These are phyloP conservation scores for Magnolia kwangsiensis DNA, from an alignment of 164 flowering plant species.

Conservation along the genomic window DNA sequence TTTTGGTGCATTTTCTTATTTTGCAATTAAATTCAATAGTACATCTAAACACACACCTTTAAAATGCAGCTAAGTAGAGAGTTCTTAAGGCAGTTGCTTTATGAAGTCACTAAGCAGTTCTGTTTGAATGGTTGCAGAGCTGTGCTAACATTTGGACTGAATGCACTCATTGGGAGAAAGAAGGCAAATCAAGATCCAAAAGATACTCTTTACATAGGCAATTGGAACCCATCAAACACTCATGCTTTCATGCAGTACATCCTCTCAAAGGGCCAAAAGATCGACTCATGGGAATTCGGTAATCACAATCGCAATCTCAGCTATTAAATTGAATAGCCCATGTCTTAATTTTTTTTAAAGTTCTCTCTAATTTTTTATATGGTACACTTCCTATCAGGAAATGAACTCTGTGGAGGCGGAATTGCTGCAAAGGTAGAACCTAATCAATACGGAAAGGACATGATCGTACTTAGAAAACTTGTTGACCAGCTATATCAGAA, in stretches of 20 bases:
- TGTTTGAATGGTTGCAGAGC: constrained; percentile 31
- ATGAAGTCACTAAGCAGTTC: background rate
- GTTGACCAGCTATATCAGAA: constrained; percentile 32
- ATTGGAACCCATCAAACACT: constrained; percentile 45
- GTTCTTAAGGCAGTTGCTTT: too few species aligned
- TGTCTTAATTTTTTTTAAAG: background rate
- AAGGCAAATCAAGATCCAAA: background rate
- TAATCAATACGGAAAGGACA: constrained; percentile 49
- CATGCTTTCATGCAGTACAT: constrained; percentile 49
- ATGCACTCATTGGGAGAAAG: constrained; percentile 28
- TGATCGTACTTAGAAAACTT: constrained; percentile 28
- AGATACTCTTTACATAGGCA: constrained; percentile 32
- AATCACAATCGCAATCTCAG: constrained; percentile 8
- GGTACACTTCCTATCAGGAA: constrained; percentile 32
- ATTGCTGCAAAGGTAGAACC: constrained; percentile 41
- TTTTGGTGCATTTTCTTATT: too few species aligned
- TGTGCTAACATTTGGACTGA: constrained; percentile 49
- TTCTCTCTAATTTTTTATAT: background rate
- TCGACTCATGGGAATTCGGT: constrained; percentile 73
- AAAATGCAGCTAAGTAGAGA: too few species aligned
- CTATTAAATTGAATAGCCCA: background rate
- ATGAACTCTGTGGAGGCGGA: constrained; percentile 54
- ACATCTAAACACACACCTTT: too few species aligned
- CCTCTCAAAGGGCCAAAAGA: constrained; percentile 43
- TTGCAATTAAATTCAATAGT: too few species aligned